Conservation (phyloP, 768 basidiomycete species). For the Mycena latifolia region DNA sequence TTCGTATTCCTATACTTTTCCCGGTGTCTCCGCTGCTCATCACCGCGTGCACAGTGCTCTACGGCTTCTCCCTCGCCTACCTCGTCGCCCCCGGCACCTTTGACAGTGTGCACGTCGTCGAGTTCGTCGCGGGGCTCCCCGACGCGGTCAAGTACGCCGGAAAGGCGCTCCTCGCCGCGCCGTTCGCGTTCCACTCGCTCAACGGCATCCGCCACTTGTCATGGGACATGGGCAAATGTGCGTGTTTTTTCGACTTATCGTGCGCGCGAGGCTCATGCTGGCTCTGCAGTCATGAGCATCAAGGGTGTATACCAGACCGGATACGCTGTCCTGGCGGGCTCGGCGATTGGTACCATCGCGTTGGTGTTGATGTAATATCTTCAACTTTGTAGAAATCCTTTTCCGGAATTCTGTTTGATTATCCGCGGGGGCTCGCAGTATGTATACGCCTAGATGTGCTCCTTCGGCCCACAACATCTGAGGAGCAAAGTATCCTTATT, state of each 20-base stretch:
- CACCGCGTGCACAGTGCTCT: constrained; percentile 70
- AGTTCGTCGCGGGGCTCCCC: constrained; percentile 77
- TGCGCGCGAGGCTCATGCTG: constrained; percentile 3
- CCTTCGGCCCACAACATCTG: too few species aligned
- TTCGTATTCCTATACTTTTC: constrained; percentile 52
- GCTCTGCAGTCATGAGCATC: constrained; percentile 74
- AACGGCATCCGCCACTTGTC: constrained; percentile 92
- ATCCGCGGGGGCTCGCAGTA: too few species aligned
- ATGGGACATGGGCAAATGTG: constrained; percentile 94
- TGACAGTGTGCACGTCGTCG: constrained; percentile 82
- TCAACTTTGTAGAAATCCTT: neutral
- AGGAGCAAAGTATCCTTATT: too few species aligned
- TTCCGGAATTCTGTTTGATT: too few species aligned
- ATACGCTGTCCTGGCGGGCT: constrained; percentile 86
- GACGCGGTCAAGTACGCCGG: constrained; percentile 80
- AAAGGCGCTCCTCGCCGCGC: constrained; percentile 85
- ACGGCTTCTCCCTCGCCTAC: constrained; percentile 90
- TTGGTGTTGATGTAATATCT: constrained; percentile 52
- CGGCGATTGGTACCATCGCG: constrained; percentile 79
- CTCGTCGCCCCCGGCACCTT: constrained; percentile 85
- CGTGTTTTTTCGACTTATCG: constrained; percentile 49
- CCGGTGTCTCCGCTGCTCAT: neutral
- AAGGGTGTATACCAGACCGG: constrained; percentile 86
- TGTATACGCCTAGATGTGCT: too few species aligned
- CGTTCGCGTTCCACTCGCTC: constrained; percentile 91